Evolutionary conservation across 2,329 filamentous ascomycete species (phyloP).

Genomic region (Exophiala dermatitidis): DNA sequence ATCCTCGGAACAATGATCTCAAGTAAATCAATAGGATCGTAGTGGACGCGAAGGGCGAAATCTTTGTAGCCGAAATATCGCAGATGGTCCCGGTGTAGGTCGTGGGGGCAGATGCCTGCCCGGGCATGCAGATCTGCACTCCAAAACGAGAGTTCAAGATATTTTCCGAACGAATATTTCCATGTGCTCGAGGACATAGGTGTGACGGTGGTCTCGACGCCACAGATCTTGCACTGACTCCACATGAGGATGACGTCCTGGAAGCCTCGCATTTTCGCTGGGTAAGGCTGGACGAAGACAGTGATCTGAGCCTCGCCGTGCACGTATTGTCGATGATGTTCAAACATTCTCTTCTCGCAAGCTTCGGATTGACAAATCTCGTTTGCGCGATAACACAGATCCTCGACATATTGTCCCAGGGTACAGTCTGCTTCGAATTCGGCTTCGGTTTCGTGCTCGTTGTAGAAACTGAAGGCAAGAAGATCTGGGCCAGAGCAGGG

Average conservation of each 20-base stretch:
- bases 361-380: constrained; percentile 74
- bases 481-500: constrained; percentile 86
- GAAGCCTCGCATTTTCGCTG: constrained; percentile 57
- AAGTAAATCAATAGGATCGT: constrained; percentile 83
- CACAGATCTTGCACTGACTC: constrained; percentile 90
- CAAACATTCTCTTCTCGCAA: constrained; percentile 80
- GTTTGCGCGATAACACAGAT: constrained; percentile 69
- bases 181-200: constrained; percentile 91
- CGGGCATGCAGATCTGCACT: constrained; percentile 69
- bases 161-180: constrained; percentile 98
- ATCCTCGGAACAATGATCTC: constrained; percentile 90
- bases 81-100: constrained; percentile 85
- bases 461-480: constrained; percentile 88
- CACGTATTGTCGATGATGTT: constrained; percentile 94
- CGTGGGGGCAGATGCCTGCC: constrained; percentile 76
- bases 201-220: constrained; percentile 79
- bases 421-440: constrained; percentile 80
- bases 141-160: constrained; percentile 96
- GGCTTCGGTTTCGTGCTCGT: constrained; percentile 67
- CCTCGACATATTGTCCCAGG: constrained; percentile 89
- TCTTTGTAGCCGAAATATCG: constrained; percentile 87
- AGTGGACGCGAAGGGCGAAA: constrained; percentile 79
- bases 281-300: constrained; percentile 73
- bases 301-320: constrained; percentile 92
- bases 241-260: constrained; percentile 87